phyloP scores from a whole-genome alignment of 441 rosid genomes.

The Metrosideros polymorpha region DNA sequence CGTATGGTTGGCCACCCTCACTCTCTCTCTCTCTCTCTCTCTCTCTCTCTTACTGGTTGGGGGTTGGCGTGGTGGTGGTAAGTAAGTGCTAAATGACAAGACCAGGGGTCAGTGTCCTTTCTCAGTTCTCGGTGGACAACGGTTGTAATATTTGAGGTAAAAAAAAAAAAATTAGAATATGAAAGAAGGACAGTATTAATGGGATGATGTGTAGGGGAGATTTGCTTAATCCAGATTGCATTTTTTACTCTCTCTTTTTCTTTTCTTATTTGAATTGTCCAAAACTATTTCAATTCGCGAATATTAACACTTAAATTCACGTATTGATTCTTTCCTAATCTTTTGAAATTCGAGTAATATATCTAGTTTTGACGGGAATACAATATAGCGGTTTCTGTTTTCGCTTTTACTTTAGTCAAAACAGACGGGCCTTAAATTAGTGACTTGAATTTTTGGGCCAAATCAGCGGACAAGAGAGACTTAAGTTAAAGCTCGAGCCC shows the following conservation, averaged over 20 bases:
- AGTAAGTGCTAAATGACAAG: constrained; percentile 61
- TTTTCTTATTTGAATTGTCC: too few relatives aligned
- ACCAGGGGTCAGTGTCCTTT: constrained; percentile 33
- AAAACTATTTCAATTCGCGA: accelerated
- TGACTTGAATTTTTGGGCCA: not conserved
- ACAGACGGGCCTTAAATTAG: not conserved
- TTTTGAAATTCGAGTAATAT: not conserved
- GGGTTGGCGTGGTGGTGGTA: not conserved
- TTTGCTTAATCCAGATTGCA: not conserved
- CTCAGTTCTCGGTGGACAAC: constrained; percentile 31
- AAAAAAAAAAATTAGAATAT: not conserved
- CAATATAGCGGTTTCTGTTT: too few relatives aligned
- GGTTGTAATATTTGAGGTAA: constrained; percentile 1
- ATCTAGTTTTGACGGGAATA: not conserved
- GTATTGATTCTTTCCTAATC: not conserved
- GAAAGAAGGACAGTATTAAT: too few relatives aligned
- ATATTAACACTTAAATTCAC: not conserved
- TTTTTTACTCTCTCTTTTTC: not conserved
- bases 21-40: not conserved
- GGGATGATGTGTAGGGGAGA: not conserved
- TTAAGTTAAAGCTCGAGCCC: not conserved
- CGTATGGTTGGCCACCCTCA: constrained; percentile 1
- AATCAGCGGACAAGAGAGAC: accelerated
- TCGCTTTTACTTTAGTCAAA: not conserved
- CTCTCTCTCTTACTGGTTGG: constrained; percentile 1